These are phyloP conservation scores for Diplogelasinospora grovesii DNA, from an alignment of 495 filamentous ascomycete species.

Conservation along the genomic window DNA sequence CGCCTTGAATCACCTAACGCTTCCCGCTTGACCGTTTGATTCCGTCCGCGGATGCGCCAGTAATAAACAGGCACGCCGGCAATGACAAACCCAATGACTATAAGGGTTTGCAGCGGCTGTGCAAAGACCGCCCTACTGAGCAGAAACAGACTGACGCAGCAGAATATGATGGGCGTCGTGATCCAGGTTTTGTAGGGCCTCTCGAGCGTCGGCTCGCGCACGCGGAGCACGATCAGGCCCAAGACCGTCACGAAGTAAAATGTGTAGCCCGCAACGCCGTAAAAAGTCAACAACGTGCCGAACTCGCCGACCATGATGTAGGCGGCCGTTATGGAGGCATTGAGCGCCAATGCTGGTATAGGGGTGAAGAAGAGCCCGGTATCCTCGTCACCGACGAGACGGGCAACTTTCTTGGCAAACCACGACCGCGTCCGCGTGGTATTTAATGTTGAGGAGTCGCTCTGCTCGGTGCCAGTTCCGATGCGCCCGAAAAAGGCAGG, in stretches of 20 bases:
- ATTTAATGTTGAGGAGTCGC: slow-evolving; percentile 21
- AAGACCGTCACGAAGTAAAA: slow-evolving; percentile 97
- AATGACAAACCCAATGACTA: slow-evolving; percentile 76
- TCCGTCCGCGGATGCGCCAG: slow-evolving; percentile 65
- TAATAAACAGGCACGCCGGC: slow-evolving; percentile 83
- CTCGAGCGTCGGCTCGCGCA: slow-evolving; percentile 82
- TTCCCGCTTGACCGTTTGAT: slow-evolving; percentile 34
- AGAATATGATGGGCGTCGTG: slow-evolving; percentile 92
- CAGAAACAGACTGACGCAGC: slow-evolving; percentile 92
- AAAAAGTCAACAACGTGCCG: slow-evolving; percentile 86
- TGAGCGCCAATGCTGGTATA: slow-evolving; percentile 81
- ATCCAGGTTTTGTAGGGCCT: slow-evolving; percentile 94
- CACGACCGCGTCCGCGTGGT: slow-evolving; percentile 53
- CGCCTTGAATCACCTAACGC: not conserved
- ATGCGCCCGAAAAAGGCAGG: slow-evolving; percentile 77
- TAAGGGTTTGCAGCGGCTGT: slow-evolving; percentile 79
- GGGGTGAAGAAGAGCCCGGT: slow-evolving; percentile 75
- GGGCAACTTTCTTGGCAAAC: slow-evolving; percentile 48
- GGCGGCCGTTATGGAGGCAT: slow-evolving; percentile 58
- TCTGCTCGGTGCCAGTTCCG: slow-evolving; percentile 53
- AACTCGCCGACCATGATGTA: slow-evolving; percentile 90
- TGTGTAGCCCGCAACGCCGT: slow-evolving; percentile 90
- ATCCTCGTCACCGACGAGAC: slow-evolving; percentile 54
- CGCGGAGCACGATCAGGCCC: slow-evolving; percentile 81
- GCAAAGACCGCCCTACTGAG: slow-evolving; percentile 81